Base-by-base conservation (phyloP, 1,139 yeast genomes). In the Casaregolazyma lundiana region DNA sequence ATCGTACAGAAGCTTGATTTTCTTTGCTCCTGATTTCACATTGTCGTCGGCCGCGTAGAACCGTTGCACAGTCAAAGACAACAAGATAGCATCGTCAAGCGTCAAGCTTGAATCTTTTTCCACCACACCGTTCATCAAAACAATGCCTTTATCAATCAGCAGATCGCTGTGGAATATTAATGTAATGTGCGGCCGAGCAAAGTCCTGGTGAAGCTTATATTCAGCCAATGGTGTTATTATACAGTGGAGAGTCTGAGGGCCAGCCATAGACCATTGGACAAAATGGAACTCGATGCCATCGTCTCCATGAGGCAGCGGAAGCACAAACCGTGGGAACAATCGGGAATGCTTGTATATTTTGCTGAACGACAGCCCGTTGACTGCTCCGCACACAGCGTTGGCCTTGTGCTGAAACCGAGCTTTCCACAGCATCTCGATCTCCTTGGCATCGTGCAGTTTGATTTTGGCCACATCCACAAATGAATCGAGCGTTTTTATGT, bases 151-250 rank as follows among this genome's bases (percentile, higher is more conserved):
- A 16, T 75, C 73, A 0, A 75, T 72, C 4, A 74, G 71, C 46
- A 92, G 68, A 48, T 94, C 97, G 46, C 82, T 80, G 68, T 92
- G 97, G 73, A 92, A 85, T 65, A 81, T 80, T 53, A 92, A 70
- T 0, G 96, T 86, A 1, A 97, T 89, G 64, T 94, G 98, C 1
- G 98, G 98, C 60, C 87, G 82, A 9, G 98, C 96, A 66, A 75
- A 94, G 61, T 90, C 97, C 52, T 80, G 80, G 62, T 92, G 97
- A 35, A 89, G 75, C 65, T 92, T 90, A 67, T 80, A 94, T 66
- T 94, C 98, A 1, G 95, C 94, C 52, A 94, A 75, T 0, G 97
- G 81, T 1, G 98, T 94, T 58, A 94, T 72, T 77, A 94, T 77
- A 64, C 96, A 87, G 67, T 94, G 96, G 2, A 88, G 73, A 4